Evolutionary conservation across 768 basidiomycete species (phyloP).

Genomic region (Leccinum barrowsii): DNA sequence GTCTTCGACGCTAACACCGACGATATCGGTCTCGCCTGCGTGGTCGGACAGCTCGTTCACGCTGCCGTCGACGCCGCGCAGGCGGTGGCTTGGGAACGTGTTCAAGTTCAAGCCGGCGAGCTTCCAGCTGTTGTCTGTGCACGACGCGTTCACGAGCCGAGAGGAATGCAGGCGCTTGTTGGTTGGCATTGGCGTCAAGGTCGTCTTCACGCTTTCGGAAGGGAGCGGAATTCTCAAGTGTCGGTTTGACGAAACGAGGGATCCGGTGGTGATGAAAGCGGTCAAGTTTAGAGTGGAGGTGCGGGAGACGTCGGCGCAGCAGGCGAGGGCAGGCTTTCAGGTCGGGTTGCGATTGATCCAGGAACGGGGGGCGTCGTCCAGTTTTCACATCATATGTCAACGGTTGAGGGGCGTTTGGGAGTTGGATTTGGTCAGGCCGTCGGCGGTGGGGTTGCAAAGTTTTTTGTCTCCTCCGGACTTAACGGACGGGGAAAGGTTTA

Average conservation of each 20-base stretch:
- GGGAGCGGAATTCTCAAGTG: slow-evolving; percentile 73
- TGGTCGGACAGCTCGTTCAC: slow-evolving; percentile 47
- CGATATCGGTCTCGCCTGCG: slow-evolving; percentile 32
- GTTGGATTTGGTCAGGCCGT: slow-evolving; percentile 40
- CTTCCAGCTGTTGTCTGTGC: slow-evolving; percentile 54
- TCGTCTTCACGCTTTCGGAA: slow-evolving; percentile 62
- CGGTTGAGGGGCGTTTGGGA: slow-evolving; percentile 70
- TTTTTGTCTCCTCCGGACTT: slow-evolving; percentile 29
- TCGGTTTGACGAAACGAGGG: slow-evolving; percentile 62
- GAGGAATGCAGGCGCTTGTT: slow-evolving; percentile 73
- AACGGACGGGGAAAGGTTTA: slow-evolving; percentile 25
- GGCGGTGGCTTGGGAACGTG: slow-evolving; percentile 83
- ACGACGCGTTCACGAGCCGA: slow-evolving; percentile 61
- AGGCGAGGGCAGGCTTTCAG: slow-evolving; percentile 45
- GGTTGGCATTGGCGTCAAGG: slow-evolving; percentile 64
- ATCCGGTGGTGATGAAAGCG: slow-evolving; percentile 57
- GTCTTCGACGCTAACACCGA: slow-evolving; percentile 10
- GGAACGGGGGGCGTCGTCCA: slow-evolving; percentile 84
- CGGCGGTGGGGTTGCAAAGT: slow-evolving; percentile 11
- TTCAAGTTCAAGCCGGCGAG: slow-evolving; percentile 79
- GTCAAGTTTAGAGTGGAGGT: slow-evolving; percentile 85
- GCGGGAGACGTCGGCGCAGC: slow-evolving; percentile 38
- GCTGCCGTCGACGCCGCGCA: slow-evolving; percentile 44
- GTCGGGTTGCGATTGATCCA: slow-evolving; percentile 66
- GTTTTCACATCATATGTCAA: slow-evolving; percentile 71